phyloP scores from a whole-genome alignment of 768 basidiomycete genomes.

The Leccinum incarnatum region DNA sequence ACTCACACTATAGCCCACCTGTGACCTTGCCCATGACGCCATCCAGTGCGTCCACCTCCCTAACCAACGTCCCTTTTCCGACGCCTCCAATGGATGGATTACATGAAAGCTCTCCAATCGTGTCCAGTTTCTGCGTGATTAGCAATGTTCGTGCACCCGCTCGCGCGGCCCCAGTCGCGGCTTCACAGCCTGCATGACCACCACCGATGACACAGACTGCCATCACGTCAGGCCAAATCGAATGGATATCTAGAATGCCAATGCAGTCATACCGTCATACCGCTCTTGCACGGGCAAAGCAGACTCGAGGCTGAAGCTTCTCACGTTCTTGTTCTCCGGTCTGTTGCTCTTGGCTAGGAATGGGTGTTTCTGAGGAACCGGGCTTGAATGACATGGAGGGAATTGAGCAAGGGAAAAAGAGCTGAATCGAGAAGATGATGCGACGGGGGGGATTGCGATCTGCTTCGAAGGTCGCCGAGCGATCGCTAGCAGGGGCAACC shows the following conservation, averaged over 20 bases:
- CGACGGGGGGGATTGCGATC: background rate
- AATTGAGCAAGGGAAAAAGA: background rate
- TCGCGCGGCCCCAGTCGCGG: slow-evolving; percentile 81
- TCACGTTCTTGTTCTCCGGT: background rate
- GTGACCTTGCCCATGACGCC: slow-evolving; percentile 82
- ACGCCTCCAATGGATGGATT: slow-evolving; percentile 92
- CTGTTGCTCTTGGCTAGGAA: background rate
- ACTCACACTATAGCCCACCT: slow-evolving; percentile 43
- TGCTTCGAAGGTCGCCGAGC: slow-evolving; percentile 7
- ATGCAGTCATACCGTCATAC: slow-evolving; percentile 25
- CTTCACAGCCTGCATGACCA: slow-evolving; percentile 92
- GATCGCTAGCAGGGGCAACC: background rate
- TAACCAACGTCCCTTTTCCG: slow-evolving; percentile 88
- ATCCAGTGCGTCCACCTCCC: slow-evolving; percentile 88
- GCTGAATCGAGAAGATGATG: background rate
- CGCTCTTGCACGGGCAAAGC: background rate
- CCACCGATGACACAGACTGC: slow-evolving; percentile 85
- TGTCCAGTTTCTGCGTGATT: slow-evolving; percentile 78
- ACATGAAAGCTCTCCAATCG: slow-evolving; percentile 82
- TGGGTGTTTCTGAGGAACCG: background rate
- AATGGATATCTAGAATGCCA: background rate
- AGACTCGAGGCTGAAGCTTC: background rate
- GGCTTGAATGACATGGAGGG: background rate
- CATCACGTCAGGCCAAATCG: slow-evolving; percentile 29
- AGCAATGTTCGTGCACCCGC: slow-evolving; percentile 79